Base-by-base conservation (phyloP, 2,329 filamentous ascomycete genomes). In the Colletotrichum orchidophilum region DNA sequence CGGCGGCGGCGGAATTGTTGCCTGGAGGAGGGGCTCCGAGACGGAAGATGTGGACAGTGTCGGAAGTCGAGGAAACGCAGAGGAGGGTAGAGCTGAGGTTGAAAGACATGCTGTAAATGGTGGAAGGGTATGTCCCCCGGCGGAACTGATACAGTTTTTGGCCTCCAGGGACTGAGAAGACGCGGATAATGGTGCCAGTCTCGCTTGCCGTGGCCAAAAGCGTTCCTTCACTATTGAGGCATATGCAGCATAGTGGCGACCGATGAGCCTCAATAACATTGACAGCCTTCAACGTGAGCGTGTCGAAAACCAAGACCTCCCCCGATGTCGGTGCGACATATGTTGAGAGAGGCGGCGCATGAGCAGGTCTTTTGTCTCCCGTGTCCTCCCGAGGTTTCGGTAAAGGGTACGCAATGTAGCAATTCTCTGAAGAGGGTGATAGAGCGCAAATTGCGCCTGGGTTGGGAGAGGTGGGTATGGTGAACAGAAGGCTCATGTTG, bases 21-120 rank as follows among this genome's bases (percentile, higher is more conserved):
- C 60, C 70, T 26, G 81, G 79, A 5, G 81, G 81, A 21, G 88
- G 86, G 63, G 82, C 85, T 63, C 85, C 86, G 24, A 99, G 87
- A 65, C 95, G 94, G 85, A 99, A 99, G 62, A 99, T 95, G 80
- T 99, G 96, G 11, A 99, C 92, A 0, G 96, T 99, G 78, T 99
- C 96, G 0, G 95, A 97, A 1, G 95, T 95, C 3, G 96, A 98
- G 5, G 96, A 98, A 50, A 99, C 95, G 78, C 95, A 98, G 42
- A 99, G 89, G 12, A 99, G 86, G 1, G 95, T 97, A 2, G 95
- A 97, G 70, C 93, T 95, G 60, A 95, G 91, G 81, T 99, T 99
- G 84, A 99, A 99, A 1, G 95, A 97, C 95, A 99, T 98, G 88
- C 95, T 97, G 83, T 95, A 98, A 76, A 99, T 99, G 50, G 94